Evolutionary conservation across 345 rosid genomes (phyloP), one percentile per base, ranked within the genome.

Genomic region (Garcia nutans): DNA sequence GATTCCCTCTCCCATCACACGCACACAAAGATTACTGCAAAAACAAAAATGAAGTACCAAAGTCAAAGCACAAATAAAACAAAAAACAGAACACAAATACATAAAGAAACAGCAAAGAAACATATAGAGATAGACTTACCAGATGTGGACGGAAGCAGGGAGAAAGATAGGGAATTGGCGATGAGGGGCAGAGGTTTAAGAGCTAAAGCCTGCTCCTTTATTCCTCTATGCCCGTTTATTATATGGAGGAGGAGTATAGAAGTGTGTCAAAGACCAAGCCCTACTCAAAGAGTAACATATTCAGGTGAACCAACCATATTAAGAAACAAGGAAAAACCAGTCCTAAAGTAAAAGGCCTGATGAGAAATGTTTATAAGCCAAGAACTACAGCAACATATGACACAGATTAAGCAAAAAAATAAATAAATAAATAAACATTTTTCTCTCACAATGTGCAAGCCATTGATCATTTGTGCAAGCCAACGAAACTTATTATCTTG

Each of bases 401-500:
- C 24, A 5, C 42, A 10, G 17, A 22, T 5, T 41, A 31, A 28
- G 50, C 3, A 0, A 28, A 26, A 12, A 19, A 20, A 41, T 5
- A 22, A 33, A 33, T 2, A 33, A 33, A 33, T 2, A 33, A 33
- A 5, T 8, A 19, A 50, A 33, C 22, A 10, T 2, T 13, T 10
- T 16, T 3, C 71, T 13, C 41, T 19, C 37, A 49, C 33, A 33
- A 57, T 20, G 16, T n/a, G n/a, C n/a, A n/a, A n/a, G n/a, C n/a
- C n/a, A n/a, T n/a, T n/a, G n/a, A n/a, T n/a, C n/a, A n/a, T n/a
- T 65, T 88, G 92, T 63, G 97, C 81, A 54, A 93, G 90, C 97
- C 98, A 96, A 5, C 93, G 89, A 74, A 96, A 96, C 63, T 79
- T 83, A 85, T 91, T 96, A 81, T 96, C 98, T 89, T 96, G 99